Percentiles rank a stretch among this genome's conserved stretches.
Conservation (phyloP, 768 basidiomycete species). For the Lactarius sp. region DNA sequence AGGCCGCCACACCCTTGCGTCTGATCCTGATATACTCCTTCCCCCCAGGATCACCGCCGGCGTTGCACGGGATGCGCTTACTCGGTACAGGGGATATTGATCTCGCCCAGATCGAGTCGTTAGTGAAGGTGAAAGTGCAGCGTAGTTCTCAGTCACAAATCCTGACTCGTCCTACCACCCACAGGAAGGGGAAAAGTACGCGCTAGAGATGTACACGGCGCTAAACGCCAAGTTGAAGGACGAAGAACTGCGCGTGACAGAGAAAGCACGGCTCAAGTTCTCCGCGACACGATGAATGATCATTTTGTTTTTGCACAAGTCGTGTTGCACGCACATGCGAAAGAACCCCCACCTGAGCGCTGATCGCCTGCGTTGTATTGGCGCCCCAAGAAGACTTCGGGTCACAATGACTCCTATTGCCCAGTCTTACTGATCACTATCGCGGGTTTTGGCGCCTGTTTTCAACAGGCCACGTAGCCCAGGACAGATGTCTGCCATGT, state of each 20-base stretch:
- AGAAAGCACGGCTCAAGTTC: slow-evolving; percentile 56
- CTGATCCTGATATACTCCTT: slow-evolving; percentile 66
- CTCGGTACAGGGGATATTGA: slow-evolving; percentile 59
- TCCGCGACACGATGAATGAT: slow-evolving; percentile 25
- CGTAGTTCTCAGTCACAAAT: neutral
- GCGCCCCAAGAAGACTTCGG: neutral
- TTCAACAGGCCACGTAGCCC: neutral
- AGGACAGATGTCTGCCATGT: neutral
- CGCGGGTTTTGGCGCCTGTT: neutral
- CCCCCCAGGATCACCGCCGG: slow-evolving; percentile 32
- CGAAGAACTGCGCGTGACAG: slow-evolving; percentile 54
- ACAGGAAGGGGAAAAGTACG: slow-evolving; percentile 68
- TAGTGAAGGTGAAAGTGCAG: slow-evolving; percentile 47
- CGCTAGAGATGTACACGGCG: slow-evolving; percentile 48
- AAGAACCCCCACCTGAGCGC: neutral
- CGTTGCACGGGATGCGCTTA: slow-evolving; percentile 58
- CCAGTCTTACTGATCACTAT: neutral
- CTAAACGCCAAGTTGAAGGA: slow-evolving; percentile 62
- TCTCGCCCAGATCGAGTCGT: slow-evolving; percentile 41
- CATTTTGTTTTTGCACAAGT: neutral
- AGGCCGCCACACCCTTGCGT: slow-evolving; percentile 56
- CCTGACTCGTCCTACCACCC: neutral
- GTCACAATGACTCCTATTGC: neutral
- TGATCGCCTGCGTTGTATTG: neutral
- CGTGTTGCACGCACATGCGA: neutral